Base-by-base conservation (phyloP, 2,329 filamentous ascomycete species). In the Neopestalotiopsis clavispora region DNA sequence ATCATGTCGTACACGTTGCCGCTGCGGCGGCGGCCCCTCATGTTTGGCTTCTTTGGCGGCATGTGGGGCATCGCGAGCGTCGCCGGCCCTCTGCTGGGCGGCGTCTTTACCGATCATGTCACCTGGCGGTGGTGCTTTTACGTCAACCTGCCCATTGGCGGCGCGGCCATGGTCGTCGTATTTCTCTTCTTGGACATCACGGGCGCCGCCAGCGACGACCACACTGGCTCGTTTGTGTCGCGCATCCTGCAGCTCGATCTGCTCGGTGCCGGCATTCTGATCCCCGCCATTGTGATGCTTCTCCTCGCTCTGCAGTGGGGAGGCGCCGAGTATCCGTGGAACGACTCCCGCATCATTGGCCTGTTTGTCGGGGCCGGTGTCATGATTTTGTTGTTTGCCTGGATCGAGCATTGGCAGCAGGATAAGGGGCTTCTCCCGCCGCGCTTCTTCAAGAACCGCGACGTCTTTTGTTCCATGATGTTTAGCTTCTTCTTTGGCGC, bases 291-390 rank as follows among this genome's bases (percentile, higher is more conserved):
- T 60, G 75, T 89, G 70, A 85, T 83, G 72, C 79, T 89, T 13
- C 78, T 90, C 9, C 80, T 90, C 4, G 87, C 86, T 7, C 79
- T 90, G 49, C 84, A 89, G 72, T 89, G 85, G 84, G 88, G 87
- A 14, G 88, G 88, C 9, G 79, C 83, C 52, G 75, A 83, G 30
- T 84, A 86, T 67, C 65, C 86, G 4, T 90, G 87, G 87, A 79
- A 75, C 68, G 82, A 80, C 76, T 76, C 81, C 13, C 79, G 77
- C 30, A 80, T 88, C 64, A 84, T 89, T 49, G 86, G 84, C 1
- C 78, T 89, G 23, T 84, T 89, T 67, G 79, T 84, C 9, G 84
- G 85, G 4, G 83, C 82, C n/a, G 85, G 75, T 1, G 75, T 81
- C 23, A 82, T 88, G 75, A 76, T 81, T 17, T 67, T 75, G 67